Evolutionary conservation across 192 early-diverging fungal species (phyloP).

Genomic region (Entophlyctis luteolus): DNA sequence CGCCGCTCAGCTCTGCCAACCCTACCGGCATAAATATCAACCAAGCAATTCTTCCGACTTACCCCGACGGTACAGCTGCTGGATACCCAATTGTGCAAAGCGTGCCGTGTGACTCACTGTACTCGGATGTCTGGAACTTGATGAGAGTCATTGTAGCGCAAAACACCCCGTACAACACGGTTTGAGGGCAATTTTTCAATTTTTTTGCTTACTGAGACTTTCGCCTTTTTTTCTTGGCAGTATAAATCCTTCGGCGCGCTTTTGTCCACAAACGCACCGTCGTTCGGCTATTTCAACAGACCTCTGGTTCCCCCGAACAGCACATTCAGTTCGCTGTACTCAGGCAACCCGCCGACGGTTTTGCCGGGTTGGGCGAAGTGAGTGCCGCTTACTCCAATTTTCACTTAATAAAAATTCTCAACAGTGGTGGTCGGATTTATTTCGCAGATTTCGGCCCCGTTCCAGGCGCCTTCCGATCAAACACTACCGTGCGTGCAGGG

Average conservation of each 20-base stretch:
- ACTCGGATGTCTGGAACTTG: constrained; percentile 25
- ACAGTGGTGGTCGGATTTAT: constrained; percentile 8
- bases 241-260: constrained; percentile 11
- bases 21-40: neutral
- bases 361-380: constrained; percentile 20
- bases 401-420: too few relatives aligned
- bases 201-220: neutral
- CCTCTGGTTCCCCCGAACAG: constrained; percentile 25
- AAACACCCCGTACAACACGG: constrained; percentile 2
- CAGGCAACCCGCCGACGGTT: neutral
- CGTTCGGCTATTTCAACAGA: constrained; percentile 22
- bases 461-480: neutral
- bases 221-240: neutral
- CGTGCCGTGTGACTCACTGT: constrained; percentile 6
- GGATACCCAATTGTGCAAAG: constrained; percentile 10
- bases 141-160: constrained; percentile 4
- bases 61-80: constrained; percentile 25
- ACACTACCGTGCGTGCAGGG: neutral
- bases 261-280: neutral
- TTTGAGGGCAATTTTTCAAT: neutral
- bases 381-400: neutral
- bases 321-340: neutral
- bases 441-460: constrained; percentile 17
- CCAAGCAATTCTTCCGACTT: constrained; percentile 6
- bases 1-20: neutral